Conservation (phyloP, 352 stramenopile species). For the Blastocystis sp. region DNA sequence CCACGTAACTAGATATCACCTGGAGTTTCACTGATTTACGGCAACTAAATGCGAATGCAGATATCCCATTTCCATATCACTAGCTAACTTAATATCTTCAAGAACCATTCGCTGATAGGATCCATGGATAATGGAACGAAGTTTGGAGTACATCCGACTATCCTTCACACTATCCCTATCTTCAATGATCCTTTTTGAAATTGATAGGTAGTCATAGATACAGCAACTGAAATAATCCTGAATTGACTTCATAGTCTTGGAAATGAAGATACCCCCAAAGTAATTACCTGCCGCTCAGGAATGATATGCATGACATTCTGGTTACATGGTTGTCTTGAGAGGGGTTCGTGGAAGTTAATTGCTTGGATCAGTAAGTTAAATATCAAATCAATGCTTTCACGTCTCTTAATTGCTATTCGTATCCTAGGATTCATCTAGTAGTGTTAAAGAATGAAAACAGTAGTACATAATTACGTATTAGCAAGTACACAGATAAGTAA, state of each 20-base stretch:
- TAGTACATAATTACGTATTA: neutral
- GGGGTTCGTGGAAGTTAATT: neutral
- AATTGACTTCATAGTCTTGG: neutral
- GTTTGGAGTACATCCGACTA: slow-evolving; percentile 5
- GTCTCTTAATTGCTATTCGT: slow-evolving; percentile 10
- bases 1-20: neutral
- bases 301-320: neutral
- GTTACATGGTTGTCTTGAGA: neutral
- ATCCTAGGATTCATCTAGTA: neutral
- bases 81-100: neutral
- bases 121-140: slow-evolving; percentile 2
- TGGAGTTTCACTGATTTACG: neutral
- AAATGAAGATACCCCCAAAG: neutral
- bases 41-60: neutral
- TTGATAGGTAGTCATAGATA: neutral
- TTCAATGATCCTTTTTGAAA: neutral
- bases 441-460: neutral
- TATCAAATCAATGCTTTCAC: neutral
- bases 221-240: neutral
- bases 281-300: neutral
- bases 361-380: neutral
- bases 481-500: no score
- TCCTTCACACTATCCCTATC: slow-evolving; percentile 14
- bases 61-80: neutral
- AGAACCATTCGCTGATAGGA: neutral